These are phyloP conservation scores for Pezicula rhizophila DNA, from an alignment of 2,329 filamentous ascomycete species.

Conservation along the genomic window DNA sequence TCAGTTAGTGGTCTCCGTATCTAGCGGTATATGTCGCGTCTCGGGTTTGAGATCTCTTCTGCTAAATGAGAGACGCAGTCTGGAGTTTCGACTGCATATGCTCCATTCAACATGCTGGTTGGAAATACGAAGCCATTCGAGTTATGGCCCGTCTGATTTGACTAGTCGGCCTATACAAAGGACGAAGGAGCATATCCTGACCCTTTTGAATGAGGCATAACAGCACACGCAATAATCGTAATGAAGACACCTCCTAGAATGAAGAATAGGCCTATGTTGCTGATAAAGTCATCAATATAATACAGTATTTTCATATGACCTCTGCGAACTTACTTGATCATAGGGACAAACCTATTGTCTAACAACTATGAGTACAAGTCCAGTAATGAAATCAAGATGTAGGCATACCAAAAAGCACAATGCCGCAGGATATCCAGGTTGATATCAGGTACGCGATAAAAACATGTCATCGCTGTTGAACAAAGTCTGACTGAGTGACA, in stretches of 20 bases:
- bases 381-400: too few relatives aligned
- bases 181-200: conserved; percentile 32
- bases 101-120: conserved; percentile 59
- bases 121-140: conserved; percentile 53
- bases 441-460: conserved; percentile 36
- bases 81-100: conserved; percentile 60
- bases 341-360: background rate
- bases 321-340: background rate
- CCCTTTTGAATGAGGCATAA: conserved; percentile 43
- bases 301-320: too few relatives aligned
- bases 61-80: conserved; percentile 60
- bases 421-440: conserved; percentile 33
- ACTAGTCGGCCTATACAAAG: conserved; percentile 40
- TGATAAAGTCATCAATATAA: conserved; percentile 1
- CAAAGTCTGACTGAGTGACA: conserved; percentile 26
- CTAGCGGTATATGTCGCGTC: conserved; percentile 6
- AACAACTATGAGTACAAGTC: too few relatives aligned
- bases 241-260: conserved; percentile 53
- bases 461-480: conserved; percentile 35
- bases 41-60: conserved; percentile 50
- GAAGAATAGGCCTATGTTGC: conserved; percentile 42
- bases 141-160: conserved; percentile 37
- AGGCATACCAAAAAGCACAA: conserved; percentile 19
- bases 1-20: conserved; percentile 40
- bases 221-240: conserved; percentile 47